These are phyloP conservation scores for Parietichytrium sp. DNA, from an alignment of 108 stramenopile species.

Conservation along the genomic window DNA sequence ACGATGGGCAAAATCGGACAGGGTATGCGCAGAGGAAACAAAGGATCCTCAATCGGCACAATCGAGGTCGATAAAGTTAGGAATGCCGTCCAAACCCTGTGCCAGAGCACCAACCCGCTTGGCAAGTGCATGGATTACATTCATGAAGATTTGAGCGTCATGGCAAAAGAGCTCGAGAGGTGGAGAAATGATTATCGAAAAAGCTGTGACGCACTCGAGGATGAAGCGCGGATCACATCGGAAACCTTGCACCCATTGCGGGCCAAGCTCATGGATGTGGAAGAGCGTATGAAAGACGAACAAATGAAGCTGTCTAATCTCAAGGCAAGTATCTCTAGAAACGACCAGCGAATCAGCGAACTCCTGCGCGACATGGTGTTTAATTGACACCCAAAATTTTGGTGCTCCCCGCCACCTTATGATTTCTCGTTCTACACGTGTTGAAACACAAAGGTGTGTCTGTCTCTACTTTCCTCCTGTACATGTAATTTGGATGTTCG, in stretches of 20 bases:
- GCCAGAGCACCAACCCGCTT: constrained; percentile 67
- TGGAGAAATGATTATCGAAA: constrained; percentile 53
- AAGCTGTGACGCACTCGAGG: constrained; percentile 45
- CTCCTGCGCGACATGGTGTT: constrained; percentile 39
- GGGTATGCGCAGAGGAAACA: background rate
- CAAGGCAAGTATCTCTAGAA: constrained; percentile 21
- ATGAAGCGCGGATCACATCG: constrained; percentile 43
- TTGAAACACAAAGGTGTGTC: too few relatives aligned
- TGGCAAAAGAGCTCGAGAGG: constrained; percentile 61
- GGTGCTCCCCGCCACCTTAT: background rate
- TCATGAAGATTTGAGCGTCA: constrained; percentile 60
- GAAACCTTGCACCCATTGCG: constrained; percentile 52
- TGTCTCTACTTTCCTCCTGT: too few relatives aligned
- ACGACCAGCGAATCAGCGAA: constrained; percentile 14
- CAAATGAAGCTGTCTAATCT: background rate
- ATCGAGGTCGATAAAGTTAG: constrained; percentile 60
- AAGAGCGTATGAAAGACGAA: constrained; percentile 53
- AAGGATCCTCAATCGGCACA: background rate
- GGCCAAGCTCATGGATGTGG: constrained; percentile 56
- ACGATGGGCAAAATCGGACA: constrained; percentile 26
- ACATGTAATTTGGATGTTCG: too few relatives aligned
- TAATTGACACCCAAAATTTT: background rate
- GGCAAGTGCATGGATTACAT: constrained; percentile 71
- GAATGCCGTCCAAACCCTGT: constrained; percentile 63
- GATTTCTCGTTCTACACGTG: background rate